Conservation (phyloP, 441 rosid species). For the Daphne laureola region DNA sequence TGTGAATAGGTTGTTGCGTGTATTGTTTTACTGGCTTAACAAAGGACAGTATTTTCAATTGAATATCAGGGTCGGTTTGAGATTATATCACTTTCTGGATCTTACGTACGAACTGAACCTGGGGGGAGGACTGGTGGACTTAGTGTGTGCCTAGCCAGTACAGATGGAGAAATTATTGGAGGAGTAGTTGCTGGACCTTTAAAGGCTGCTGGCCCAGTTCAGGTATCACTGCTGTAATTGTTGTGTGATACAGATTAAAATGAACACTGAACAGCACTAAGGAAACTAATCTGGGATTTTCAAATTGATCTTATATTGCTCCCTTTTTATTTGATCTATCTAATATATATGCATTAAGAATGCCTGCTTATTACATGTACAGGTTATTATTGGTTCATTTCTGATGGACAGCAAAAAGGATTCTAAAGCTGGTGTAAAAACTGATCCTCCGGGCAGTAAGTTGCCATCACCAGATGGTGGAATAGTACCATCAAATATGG, state of each 20-base stretch:
- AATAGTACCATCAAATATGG: conserved; percentile 39
- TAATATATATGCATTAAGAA: background rate
- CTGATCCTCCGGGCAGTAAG: conserved; percentile 44
- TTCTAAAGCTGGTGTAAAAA: conserved; percentile 28
- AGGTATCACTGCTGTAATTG: conserved; percentile 33
- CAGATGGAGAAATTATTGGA: conserved; percentile 76
- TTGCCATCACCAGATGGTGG: conserved; percentile 54
- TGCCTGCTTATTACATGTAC: conserved; percentile 15
- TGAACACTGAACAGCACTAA: background rate
- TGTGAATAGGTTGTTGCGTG: no score
- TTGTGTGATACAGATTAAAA: no score
- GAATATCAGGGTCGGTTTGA: conserved; percentile 73
- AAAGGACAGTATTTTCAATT: background rate
- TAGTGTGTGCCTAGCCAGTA: conserved; percentile 56
- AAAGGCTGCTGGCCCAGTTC: conserved; percentile 86
- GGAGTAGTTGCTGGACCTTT: conserved; percentile 83
- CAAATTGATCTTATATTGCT: background rate
- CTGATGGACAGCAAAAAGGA: conserved; percentile 56
- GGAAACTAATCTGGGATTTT: background rate
- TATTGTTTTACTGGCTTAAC: no score
- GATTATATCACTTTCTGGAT: conserved; percentile 82
- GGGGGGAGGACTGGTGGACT: conserved; percentile 83
- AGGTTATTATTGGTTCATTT: conserved; percentile 91
- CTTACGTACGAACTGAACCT: conserved; percentile 58
- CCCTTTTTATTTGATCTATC: no score